These are phyloP conservation scores for Mortierella sp. DNA, from an alignment of 371 early-diverging fungal genomes.

Conservation along the genomic window DNA sequence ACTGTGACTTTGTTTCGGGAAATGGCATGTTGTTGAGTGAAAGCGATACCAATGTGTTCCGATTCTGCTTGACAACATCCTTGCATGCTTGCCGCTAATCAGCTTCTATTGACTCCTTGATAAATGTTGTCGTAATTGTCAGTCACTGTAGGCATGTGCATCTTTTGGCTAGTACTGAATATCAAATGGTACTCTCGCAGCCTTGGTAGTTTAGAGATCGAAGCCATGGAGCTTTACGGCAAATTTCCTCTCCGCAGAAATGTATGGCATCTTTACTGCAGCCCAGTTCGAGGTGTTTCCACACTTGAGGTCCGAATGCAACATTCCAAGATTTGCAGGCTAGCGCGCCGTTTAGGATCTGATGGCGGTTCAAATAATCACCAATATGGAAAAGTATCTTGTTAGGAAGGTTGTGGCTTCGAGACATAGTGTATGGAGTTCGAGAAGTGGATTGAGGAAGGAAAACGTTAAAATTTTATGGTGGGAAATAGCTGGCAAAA, in stretches of 20 bases:
- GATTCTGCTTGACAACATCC: constrained; percentile 1
- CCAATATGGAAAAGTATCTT: not conserved
- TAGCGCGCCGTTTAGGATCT: not conserved
- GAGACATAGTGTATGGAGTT: too few species aligned
- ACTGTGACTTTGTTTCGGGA: not conserved
- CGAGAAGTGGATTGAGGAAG: too few species aligned
- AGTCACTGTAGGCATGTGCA: not conserved
- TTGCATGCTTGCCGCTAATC: not conserved
- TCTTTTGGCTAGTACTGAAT: not conserved
- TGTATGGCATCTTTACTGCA: not conserved
- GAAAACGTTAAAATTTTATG: too few species aligned
- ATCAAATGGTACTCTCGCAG: not conserved
- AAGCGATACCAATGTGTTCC: not conserved
- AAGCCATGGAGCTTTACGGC: not conserved
- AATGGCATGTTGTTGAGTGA: not conserved
- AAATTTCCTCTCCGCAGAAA: not conserved
- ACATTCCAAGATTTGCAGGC: constrained; percentile 8
- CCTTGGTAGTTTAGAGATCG: not conserved
- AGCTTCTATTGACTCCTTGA: not conserved
- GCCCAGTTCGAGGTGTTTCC: not conserved
- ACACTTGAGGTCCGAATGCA: not conserved
- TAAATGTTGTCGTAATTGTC: not conserved
- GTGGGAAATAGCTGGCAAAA: too few species aligned
- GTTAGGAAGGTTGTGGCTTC: too few species aligned
- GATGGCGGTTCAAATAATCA: not conserved